Conservation (phyloP, 1,284 basidiomycete species). For the Trametes pubescens region DNA sequence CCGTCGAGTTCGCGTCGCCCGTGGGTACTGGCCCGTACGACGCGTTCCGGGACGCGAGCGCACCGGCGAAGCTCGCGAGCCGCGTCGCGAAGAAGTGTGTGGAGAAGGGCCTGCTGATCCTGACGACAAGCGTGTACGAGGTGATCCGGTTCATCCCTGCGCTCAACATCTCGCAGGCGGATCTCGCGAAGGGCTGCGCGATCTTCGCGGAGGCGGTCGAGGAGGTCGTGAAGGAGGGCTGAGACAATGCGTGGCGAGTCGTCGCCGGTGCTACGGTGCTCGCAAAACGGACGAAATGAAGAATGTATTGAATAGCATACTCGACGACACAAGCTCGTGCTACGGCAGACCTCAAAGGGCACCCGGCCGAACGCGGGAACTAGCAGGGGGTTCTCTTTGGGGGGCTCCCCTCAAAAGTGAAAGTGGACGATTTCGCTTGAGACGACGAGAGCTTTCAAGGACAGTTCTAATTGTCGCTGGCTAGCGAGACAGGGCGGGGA, state of each 20-base stretch:
- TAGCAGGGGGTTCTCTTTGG: too few species aligned
- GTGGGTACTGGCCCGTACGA: conserved; percentile 53
- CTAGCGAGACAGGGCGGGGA: too few species aligned
- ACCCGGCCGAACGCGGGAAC: too few species aligned
- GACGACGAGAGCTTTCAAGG: too few species aligned
- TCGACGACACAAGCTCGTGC: too few species aligned
- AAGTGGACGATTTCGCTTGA: too few species aligned
- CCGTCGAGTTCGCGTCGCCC: conserved; percentile 80
- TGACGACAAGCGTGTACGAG: conserved; percentile 84
- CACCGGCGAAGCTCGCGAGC: conserved; percentile 73
- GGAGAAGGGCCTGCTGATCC: conserved; percentile 83
- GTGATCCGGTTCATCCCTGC: conserved; percentile 84
- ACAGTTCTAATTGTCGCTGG: too few species aligned
- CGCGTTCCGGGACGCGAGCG: conserved; percentile 47
- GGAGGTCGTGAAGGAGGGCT: conserved; percentile 63
- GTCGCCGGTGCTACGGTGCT: too few species aligned
- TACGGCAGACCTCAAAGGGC: too few species aligned
- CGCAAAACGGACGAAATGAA: too few species aligned
- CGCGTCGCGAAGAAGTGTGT: conserved; percentile 85
- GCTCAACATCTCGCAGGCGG: conserved; percentile 67
- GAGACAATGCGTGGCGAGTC: conserved; percentile 1
- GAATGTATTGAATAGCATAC: too few species aligned
- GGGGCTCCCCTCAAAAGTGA: too few species aligned
- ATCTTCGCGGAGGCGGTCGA: conserved; percentile 70
- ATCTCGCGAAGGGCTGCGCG: conserved; percentile 64